These are phyloP conservation scores for Sporothrix protearum DNA, from an alignment of 2,329 filamentous ascomycete species.

Conservation along the genomic window DNA sequence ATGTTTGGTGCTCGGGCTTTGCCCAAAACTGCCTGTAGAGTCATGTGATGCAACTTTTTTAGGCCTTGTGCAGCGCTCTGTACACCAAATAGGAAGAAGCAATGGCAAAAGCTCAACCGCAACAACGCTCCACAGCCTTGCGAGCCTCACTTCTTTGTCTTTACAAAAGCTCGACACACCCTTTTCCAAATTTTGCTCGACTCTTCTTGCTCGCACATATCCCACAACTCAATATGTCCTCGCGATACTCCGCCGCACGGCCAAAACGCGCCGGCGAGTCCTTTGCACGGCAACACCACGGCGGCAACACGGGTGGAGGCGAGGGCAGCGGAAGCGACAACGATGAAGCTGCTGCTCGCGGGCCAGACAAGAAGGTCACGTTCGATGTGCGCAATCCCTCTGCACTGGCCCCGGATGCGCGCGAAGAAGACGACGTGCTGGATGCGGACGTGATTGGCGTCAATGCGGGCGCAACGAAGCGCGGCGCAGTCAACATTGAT, in stretches of 20 bases:
- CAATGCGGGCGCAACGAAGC: slow-evolving; percentile 69
- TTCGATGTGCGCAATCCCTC: slow-evolving; percentile 96
- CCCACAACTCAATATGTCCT: slow-evolving; percentile 45
- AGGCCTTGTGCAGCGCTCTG: background rate
- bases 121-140: slow-evolving; percentile 8
- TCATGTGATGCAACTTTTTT: background rate
- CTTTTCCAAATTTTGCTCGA: background rate
- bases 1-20: background rate
- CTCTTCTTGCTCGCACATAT: too few relatives aligned
- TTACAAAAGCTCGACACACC: background rate
- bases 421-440: slow-evolving; percentile 68
- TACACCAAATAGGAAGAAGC: background rate
- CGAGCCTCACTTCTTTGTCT: background rate
- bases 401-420: slow-evolving; percentile 77
- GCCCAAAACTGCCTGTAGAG: background rate
- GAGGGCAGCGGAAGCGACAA: slow-evolving; percentile 47
- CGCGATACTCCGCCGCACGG: slow-evolving; percentile 62
- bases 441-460: slow-evolving; percentile 92
- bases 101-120: background rate
- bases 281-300: slow-evolving; percentile 71
- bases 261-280: slow-evolving; percentile 81
- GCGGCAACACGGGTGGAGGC: slow-evolving; percentile 45
- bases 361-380: slow-evolving; percentile 68
- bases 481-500: slow-evolving; percentile 92
- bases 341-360: slow-evolving; percentile 40